Evolutionary conservation across 2,329 filamentous ascomycete species (phyloP).

Genomic region (Cladophialophora chaetospira): DNA sequence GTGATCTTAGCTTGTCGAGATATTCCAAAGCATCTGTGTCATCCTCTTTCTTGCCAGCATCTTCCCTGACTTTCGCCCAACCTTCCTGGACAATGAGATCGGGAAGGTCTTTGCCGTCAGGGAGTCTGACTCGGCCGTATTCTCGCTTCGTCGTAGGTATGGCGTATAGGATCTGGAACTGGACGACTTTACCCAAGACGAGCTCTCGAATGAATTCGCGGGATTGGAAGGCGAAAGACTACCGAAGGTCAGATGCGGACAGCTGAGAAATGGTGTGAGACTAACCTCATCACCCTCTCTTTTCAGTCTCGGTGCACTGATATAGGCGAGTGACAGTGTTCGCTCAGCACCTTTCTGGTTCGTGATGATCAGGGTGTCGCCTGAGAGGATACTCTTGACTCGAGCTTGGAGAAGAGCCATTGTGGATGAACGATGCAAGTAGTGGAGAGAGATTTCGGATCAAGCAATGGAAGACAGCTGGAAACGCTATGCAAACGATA

Average conservation of each 20-base stretch:
- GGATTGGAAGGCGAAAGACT: constrained; percentile 87
- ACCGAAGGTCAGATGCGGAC: constrained; percentile 22
- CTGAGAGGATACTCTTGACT: constrained; percentile 92
- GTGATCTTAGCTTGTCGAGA: constrained; percentile 73
- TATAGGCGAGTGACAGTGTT: constrained; percentile 86
- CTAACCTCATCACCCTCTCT: constrained; percentile 82
- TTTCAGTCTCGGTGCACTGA: constrained; percentile 81
- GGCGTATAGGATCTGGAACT: constrained; percentile 83
- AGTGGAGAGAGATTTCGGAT: background rate
- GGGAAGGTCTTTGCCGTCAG: constrained; percentile 74
- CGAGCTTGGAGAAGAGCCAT: constrained; percentile 58
- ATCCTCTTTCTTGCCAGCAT: constrained; percentile 89
- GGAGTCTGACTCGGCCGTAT: constrained; percentile 78
- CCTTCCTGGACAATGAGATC: constrained; percentile 84
- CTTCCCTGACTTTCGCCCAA: constrained; percentile 91
- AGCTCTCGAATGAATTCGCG: constrained; percentile 87
- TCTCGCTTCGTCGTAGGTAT: constrained; percentile 73
- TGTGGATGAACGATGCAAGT: background rate
- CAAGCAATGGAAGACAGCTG: background rate
- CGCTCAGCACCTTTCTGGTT: constrained; percentile 82
- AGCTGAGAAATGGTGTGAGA: constrained; percentile 11
- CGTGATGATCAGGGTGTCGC: constrained; percentile 84
- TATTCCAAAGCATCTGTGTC: constrained; percentile 70
- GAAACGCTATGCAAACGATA: constrained; percentile 21
- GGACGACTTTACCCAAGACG: constrained; percentile 80